A percentile compares a stretch with the other conserved stretches of the same genome.
These are phyloP conservation scores for Poa pratensis DNA, from an alignment of 176 grass and related monocot species.

Conservation along the genomic window DNA sequence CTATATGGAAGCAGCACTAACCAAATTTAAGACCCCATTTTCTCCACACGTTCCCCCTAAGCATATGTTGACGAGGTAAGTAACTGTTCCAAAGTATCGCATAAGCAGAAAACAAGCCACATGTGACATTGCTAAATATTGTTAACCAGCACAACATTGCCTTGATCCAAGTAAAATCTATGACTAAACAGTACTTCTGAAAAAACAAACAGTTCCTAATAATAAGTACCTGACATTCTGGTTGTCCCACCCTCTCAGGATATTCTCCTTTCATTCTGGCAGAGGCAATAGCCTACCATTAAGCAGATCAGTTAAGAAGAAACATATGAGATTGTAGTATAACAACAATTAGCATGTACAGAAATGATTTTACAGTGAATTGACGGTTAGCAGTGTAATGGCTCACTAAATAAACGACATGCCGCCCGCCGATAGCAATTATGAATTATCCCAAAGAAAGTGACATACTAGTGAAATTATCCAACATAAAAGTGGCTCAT, in stretches of 20 bases:
- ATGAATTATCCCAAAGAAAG: constrained; percentile 20
- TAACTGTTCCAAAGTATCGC: background rate
- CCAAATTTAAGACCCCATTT: constrained; percentile 16
- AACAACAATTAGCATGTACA: background rate
- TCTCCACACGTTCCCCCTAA: constrained; percentile 6
- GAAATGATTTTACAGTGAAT: constrained; percentile 34
- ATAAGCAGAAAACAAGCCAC: background rate
- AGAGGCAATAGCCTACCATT: constrained; percentile 96
- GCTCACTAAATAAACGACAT: constrained; percentile 6
- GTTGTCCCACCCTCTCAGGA: constrained; percentile 95
- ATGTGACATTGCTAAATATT: constrained; percentile 19
- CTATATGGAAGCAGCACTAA: constrained; percentile 12
- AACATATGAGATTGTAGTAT: constrained; percentile 42
- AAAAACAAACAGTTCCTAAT: constrained; percentile 28
- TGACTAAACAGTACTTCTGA: constrained; percentile 22
- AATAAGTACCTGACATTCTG: constrained; percentile 88
- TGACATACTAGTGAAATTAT: background rate
- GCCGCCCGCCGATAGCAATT: background rate
- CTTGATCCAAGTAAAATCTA: constrained; percentile 1
- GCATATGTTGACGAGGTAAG: background rate
- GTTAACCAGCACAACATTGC: background rate
- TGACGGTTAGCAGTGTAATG: constrained; percentile 15
- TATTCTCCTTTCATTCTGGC: constrained; percentile 98
- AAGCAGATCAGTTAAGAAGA: constrained; percentile 51
- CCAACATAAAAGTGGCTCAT: constrained; percentile 2